Evolutionary conservation across 2,329 filamentous ascomycete genomes (phyloP).

Genomic region (Aspergillus unguis): DNA sequence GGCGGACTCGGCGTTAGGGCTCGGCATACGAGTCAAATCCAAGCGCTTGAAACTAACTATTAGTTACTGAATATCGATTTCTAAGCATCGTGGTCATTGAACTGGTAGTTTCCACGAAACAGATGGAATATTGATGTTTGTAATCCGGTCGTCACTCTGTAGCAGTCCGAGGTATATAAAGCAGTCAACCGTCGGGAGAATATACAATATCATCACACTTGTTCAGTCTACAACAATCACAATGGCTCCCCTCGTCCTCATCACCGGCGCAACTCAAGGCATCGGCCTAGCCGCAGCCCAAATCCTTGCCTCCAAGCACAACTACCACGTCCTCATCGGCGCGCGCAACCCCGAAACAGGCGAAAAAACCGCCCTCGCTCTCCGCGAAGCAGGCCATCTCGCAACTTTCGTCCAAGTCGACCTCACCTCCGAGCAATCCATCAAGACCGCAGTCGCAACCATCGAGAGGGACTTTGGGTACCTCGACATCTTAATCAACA

Average conservation of each 20-base stretch:
- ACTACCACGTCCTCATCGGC: background rate
- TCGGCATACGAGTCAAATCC: too few species aligned
- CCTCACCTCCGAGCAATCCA: background rate
- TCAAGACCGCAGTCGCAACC: background rate
- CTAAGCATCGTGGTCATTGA: too few species aligned
- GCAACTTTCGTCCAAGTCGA: background rate
- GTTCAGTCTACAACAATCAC: background rate
- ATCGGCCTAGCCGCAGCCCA: background rate
- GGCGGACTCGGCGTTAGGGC: too few species aligned
- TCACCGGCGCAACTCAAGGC: constrained; percentile 3
- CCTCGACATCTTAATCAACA: background rate
- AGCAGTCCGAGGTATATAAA: too few species aligned
- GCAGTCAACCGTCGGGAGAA: too few species aligned
- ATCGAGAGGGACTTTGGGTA: background rate
- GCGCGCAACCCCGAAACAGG: background rate
- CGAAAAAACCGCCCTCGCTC: background rate
- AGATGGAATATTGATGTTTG: too few species aligned
- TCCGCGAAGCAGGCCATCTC: background rate
- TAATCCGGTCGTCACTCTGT: too few species aligned
- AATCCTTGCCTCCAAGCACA: background rate
- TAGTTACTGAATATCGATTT: too few species aligned
- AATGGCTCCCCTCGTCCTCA: background rate
- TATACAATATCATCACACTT: too few species aligned
- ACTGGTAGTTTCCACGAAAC: too few species aligned
- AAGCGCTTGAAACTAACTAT: too few species aligned